Evolutionary conservation across 2,329 filamentous ascomycete genomes (phyloP).

Genomic region (Epichloe typhina): DNA sequence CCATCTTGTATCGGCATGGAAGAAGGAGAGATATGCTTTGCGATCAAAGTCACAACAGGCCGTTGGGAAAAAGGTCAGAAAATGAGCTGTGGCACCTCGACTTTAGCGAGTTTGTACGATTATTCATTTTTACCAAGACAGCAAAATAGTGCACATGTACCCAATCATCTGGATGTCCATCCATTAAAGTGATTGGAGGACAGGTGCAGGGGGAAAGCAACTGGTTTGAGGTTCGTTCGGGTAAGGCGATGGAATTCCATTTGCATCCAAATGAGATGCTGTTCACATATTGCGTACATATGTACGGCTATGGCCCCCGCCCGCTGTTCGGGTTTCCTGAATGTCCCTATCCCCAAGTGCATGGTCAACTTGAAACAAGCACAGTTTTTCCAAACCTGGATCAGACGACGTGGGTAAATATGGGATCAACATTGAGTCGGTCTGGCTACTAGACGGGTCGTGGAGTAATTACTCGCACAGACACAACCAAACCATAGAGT

Average conservation of each 20-base stretch:
- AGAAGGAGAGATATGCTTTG: constrained; percentile 30
- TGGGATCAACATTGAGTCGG: background rate
- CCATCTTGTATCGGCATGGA: constrained; percentile 50
- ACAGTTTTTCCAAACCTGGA: background rate
- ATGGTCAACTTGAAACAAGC: background rate
- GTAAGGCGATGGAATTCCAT: no score
- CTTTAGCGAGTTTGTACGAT: constrained; percentile 17
- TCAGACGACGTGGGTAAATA: background rate
- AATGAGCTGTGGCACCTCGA: constrained; percentile 5
- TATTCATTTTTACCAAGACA: constrained; percentile 8
- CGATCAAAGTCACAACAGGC: constrained; percentile 20
- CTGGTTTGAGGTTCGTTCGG: no score
- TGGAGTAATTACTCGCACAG: background rate
- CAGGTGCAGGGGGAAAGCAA: no score
- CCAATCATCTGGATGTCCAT: background rate
- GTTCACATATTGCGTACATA: no score
- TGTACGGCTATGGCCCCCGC: no score
- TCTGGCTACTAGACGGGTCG: background rate
- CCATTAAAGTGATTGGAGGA: no score
- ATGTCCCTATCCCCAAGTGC: background rate
- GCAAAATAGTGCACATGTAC: background rate
- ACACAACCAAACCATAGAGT: background rate
- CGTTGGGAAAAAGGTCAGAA: constrained; percentile 12
- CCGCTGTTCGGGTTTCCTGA: background rate
- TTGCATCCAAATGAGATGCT: no score